Evolutionary conservation across 805 yeast genomes (phyloP), one percentile per base, ranked within the genome.

Genomic region (Candida golubevii): DNA sequence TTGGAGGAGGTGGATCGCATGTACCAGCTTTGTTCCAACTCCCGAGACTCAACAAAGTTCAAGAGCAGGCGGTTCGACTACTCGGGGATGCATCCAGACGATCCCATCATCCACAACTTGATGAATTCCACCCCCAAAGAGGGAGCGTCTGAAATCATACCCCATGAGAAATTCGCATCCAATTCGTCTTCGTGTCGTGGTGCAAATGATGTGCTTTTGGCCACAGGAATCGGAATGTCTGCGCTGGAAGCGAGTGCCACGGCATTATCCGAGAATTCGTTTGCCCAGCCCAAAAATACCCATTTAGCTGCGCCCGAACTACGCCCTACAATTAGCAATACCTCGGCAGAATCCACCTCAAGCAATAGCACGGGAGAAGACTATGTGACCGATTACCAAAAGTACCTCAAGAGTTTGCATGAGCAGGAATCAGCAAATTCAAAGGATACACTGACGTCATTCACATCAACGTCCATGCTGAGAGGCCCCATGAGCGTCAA

Each of bases 1-100:
- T 74, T 88, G 59, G 96, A 88, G 64, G 88, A 88, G 53, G 82
- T 88, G 42, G 90, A 88, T 66, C 86, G 80, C 50, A 69, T 87
- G 69, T 87, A 82, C 59, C 72, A 75, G 41, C 70, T 72, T 31
- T 82, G 90, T 54, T 65, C 74, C 35, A 74, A 60, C 56, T 83
- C 89, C 1, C 61, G 76, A 13, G 62, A 61, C 9, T 81, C 88
- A 0, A 50, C 63, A 10, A 59, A 63, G 27, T 82, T 80, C 67
- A 58, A 61, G 38, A 64, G 73, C 8, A 58, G 65, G 10, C 68
- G 63, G 46, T 59, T 70, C 41, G 65, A 65, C 42, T 63, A 65
- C 51, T 44, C 51, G 11, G 39, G 38, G 38, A 33, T 53, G 45
- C 42, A 40, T 2, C 15, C 39, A 12, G 49, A 41, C 12, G 48